Percentiles rank a stretch among this genome's conserved stretches.
Evolutionary conservation across 2,329 filamentous ascomycete genomes (phyloP).

Genomic region (Metarhizium rileyi): DNA sequence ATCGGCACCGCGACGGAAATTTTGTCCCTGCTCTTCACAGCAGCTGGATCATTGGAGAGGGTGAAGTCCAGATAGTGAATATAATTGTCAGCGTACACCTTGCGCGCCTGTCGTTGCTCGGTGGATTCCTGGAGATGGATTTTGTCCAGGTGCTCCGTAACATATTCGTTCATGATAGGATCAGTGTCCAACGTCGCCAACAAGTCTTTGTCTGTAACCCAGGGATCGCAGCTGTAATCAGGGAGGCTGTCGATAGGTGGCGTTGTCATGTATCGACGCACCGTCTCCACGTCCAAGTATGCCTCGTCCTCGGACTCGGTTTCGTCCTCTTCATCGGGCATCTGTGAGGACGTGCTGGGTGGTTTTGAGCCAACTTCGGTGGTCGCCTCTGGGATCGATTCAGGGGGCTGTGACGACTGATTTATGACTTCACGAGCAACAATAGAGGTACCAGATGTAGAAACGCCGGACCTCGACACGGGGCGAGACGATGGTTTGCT

Average conservation of each 20-base stretch:
- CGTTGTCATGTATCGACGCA: conserved; percentile 42
- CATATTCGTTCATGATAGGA: conserved; percentile 32
- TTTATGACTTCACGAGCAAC: neutral
- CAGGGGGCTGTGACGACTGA: neutral
- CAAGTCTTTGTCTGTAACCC: conserved; percentile 38
- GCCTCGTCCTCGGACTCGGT: conserved; percentile 46
- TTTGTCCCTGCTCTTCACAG: conserved; percentile 45
- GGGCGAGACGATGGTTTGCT: conserved; percentile 3
- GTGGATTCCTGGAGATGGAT: conserved; percentile 26
- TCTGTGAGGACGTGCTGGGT: conserved; percentile 38
- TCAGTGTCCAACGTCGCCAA: conserved; percentile 31
- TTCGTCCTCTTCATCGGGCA: conserved; percentile 40
- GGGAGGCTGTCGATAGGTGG: conserved; percentile 47
- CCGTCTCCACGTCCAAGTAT: conserved; percentile 36
- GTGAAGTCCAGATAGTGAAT: conserved; percentile 45
- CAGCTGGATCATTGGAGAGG: conserved; percentile 43
- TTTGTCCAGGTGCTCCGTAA: conserved; percentile 34
- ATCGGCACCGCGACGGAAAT: conserved; percentile 32
- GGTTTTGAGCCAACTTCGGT: conserved; percentile 22
- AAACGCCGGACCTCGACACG: conserved; percentile 3
- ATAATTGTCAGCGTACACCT: conserved; percentile 38
- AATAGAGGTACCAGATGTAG: neutral
- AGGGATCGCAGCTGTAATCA: conserved; percentile 33
- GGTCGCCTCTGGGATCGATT: conserved; percentile 15
- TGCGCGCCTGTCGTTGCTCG: conserved; percentile 29